These are phyloP conservation scores for Rhytidiadelphus loreus DNA, from an alignment of 225 moss, liverwort and hornwort genomes.

Conservation along the genomic window DNA sequence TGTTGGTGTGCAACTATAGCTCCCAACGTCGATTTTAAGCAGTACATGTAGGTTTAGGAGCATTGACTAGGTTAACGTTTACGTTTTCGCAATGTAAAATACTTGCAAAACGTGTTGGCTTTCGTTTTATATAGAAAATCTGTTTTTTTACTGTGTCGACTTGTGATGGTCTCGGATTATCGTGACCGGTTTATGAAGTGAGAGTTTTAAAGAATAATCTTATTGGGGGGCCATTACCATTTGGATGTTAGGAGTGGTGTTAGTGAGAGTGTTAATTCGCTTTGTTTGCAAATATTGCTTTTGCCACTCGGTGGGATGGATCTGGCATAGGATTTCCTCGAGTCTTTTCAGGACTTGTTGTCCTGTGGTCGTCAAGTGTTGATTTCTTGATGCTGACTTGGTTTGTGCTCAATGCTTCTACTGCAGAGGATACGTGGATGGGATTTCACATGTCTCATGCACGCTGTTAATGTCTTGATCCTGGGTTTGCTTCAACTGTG, in stretches of 20 bases:
- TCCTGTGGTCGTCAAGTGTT: background rate
- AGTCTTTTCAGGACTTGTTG: background rate
- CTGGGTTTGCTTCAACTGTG: background rate
- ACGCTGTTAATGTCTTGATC: background rate
- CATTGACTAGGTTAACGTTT: background rate
- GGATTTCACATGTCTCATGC: background rate
- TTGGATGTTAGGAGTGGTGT: background rate
- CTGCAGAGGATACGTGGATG: constrained; percentile 13
- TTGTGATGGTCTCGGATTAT: background rate
- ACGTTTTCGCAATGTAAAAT: background rate
- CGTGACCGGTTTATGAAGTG: background rate
- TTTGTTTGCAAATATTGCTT: background rate
- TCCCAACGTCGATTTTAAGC: background rate
- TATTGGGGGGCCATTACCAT: background rate
- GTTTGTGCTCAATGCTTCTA: background rate
- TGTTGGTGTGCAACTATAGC: background rate
- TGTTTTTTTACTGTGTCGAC: background rate
- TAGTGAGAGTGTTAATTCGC: background rate
- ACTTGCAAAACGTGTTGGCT: background rate
- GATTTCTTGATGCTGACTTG: background rate
- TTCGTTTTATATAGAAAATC: background rate
- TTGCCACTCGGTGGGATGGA: background rate
- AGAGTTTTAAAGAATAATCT: background rate
- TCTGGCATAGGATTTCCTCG: background rate
- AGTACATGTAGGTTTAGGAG: background rate